Conservation (phyloP, 2,329 filamentous ascomycete genomes). For the Dendryphion nanum region DNA sequence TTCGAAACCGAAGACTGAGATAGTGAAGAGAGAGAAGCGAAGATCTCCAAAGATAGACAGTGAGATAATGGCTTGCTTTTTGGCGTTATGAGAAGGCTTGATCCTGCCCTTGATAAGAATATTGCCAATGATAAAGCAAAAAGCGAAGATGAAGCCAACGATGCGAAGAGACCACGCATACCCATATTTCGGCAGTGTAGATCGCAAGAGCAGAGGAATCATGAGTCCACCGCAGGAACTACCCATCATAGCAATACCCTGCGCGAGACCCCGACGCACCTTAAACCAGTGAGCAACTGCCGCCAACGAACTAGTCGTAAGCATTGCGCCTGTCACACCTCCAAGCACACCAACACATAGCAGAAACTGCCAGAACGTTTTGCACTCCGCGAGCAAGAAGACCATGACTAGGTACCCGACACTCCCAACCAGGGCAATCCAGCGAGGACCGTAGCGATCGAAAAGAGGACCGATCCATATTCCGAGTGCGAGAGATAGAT, state of each 20-base stretch:
- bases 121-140: slow-evolving; percentile 33
- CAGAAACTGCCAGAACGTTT: slow-evolving; percentile 44
- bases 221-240: slow-evolving; percentile 34
- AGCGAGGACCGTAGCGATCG: slow-evolving; percentile 36
- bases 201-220: slow-evolving; percentile 36
- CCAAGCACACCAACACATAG: slow-evolving; percentile 41
- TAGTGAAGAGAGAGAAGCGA: slow-evolving; percentile 34
- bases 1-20: slow-evolving; percentile 37
- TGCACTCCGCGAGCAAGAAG: slow-evolving; percentile 33
- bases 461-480: slow-evolving; percentile 81
- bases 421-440: slow-evolving; percentile 33
- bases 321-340: slow-evolving; percentile 39
- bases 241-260: slow-evolving; percentile 41
- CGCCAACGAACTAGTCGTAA: slow-evolving; percentile 37
- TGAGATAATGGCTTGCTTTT: slow-evolving; percentile 37
- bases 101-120: slow-evolving; percentile 35
- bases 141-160: slow-evolving; percentile 36
- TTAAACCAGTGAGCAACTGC: slow-evolving; percentile 43
- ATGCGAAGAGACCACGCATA: slow-evolving; percentile 41
- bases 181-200: slow-evolving; percentile 34
- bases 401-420: slow-evolving; percentile 26
- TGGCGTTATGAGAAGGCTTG: slow-evolving; percentile 25
- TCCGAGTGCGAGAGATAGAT: slow-evolving; percentile 77
- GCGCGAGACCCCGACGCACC: slow-evolving; percentile 33
- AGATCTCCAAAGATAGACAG: slow-evolving; percentile 33